Base-by-base conservation (phyloP, 345 rosid genomes). In the Hibiscus trionum region DNA sequence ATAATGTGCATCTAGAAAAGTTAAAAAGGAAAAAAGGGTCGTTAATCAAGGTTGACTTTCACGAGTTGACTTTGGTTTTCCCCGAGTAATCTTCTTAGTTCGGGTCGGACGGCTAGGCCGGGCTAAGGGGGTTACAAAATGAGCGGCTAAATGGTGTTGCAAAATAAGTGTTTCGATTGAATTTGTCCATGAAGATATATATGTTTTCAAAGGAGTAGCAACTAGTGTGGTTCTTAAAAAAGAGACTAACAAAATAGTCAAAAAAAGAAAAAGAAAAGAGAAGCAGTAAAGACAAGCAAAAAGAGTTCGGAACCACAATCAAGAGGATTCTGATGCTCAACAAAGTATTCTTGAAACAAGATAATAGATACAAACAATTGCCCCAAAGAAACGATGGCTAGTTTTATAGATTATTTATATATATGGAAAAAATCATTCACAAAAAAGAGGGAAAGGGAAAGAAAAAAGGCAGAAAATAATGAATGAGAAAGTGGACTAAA, bases 261-360 rank as follows among this genome's bases (percentile, higher is more conserved):
- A 27, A 27, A 78, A 69, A 73, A 44, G 0, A 0, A 21, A 80
- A 74, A 76, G 74, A 72, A 50, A 50, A 50, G 1, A 27, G 3
- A 50, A 50, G 61, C 66, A 72, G 82, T 55, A 75, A 79, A 80
- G 82, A 77, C 78, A 78, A 80, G 77, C 74, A 83, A 66, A 81
- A 61, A 81, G 79, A 80, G 73, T 79, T 78, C 52, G 39, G 82
- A 83, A 64, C 65, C 83, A 82, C 65, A 78, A 80, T 67, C 75
- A 77, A 73, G 83, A 81, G 84, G 88, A 78, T 42, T 50, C 81
- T 47, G 81, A 84, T 81, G 85, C 79, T 85, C 85, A 87, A 82
- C 68, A 83, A 84, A 76, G 64, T 52, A 72, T 72, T 66, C 76
- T 69, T 21, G 21, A 21, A 21, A 21, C 21, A 21, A 21, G 21